Evolutionary conservation across 2,329 filamentous ascomycete genomes (phyloP), one percentile per base, ranked within the genome.

Genomic region (Fusarium sp.): DNA sequence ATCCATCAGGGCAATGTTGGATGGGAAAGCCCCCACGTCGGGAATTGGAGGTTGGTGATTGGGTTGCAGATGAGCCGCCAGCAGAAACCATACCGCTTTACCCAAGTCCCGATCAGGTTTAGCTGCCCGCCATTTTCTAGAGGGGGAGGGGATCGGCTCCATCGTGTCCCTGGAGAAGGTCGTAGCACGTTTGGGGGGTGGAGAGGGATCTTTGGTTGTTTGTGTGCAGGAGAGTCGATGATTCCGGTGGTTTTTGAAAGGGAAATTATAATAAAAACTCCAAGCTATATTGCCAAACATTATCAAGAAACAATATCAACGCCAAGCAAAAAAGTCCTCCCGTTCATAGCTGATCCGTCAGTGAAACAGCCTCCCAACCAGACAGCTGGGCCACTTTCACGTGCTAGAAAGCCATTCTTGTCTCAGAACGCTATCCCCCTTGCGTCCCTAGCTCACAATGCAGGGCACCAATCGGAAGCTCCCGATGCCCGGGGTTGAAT

Each of bases 301-400:
- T 1, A 6, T 42, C 38, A 27, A 29, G 31, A 62, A 22, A 5
- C n/a, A 6, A 35, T 14, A 16, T 33, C 20, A 33, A 33, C 4
- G 29, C 14, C n/a, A 49, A 59, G 11, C 29, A 1, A 64, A 59
- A 59, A 27, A 27, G 1, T 5, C 22, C 10, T 17, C 5, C 44
- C 46, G n/a, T 40, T 11, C 64, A 44, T 57, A 55, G 61, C 57
- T 35, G 7, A 44, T 51, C 14, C 44, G 6, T 29, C 27, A 44
- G 27, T 42, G 61, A 59, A 42, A 53, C 40, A 62, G 31, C 24
- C 64, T 75, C 61, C 75, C 67, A 72, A 75, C 75, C 72, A 76
- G 65, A 67, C 64, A 59, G 61, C 44, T 74, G 72, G 75, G 75
- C 75, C 75, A 74, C 51, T 72, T 77, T 77, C 75, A 77, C 75